Evolutionary conservation across 2,329 filamentous ascomycete genomes (phyloP), one percentile per base, ranked within the genome.

Genomic region (Nectriaceae sp.): DNA sequence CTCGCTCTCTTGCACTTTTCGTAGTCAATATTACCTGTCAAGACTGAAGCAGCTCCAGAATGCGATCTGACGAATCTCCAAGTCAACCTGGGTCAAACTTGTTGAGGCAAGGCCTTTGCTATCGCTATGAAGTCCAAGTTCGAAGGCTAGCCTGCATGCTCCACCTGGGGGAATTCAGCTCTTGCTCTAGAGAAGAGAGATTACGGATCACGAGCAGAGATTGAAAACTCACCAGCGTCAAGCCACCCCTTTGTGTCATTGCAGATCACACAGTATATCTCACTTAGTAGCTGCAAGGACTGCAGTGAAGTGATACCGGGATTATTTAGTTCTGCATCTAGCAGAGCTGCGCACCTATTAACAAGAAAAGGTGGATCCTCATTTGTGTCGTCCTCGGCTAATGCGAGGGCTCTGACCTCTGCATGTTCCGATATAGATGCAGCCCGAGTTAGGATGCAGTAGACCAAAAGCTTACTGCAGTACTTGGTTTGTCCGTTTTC

Each of bases 31-130:
- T 18, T 37, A 37, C 33, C 33, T 37, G 18, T 37, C 33, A 11
- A 37, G 33, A 37, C 33, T 37, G 33, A 37, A 37, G 18, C 33
- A 37, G 33, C 33, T 37, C 33, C 33, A 37, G 16, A 37, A 37
- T 6, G 33, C 33, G 18, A 37, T 37, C 10, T 37, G 33, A 6
- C 33, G 33, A 6, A 37, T 18, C 18, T 37, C 33, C 6, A 37
- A 16, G 18, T 37, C 33, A 11, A 11, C 10, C 33, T 37, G 33
- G 6, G 33, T 11, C 16, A 37, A 6, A 6, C 6, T 6, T 37
- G 33, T 37, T 37, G 33, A 37, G 16, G 6, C 16, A 18, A 37
- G 33, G 16, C 33, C 16, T 37, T 37, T 37, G 16, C 33, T 37
- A 18, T 37, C 33, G 18, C 33, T 37, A 18, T 37, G 33, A 37